Evolutionary conservation across 768 basidiomycete genomes (phyloP), one percentile per base, ranked within the genome.

Genomic region (Termitomyces heimii): DNA sequence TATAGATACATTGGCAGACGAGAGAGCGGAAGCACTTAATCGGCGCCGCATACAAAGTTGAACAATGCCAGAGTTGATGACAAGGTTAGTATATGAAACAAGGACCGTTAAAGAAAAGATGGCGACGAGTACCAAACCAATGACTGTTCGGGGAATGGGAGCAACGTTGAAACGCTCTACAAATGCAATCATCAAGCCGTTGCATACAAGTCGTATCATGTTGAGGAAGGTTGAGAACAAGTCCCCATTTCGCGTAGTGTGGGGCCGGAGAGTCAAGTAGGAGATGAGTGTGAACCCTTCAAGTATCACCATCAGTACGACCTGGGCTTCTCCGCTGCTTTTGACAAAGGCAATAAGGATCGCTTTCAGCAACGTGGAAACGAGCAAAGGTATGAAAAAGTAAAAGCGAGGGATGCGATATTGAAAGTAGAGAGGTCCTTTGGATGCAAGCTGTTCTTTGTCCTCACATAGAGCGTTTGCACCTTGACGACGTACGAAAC

Each of bases 61-160:
- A 10, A 65, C 59, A 45, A 79, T 56, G 31, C 74, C 71, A 53
- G 75, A 65, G 62, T 88, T 82, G 70, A 83, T 71, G 44, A 83
- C 61, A 44, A 85, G 72, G 65, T 91, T 92, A 65, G 86, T 62
- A 66, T 89, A 80, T 65, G 90, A 76, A 55, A 92, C 70, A 46
- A 94, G 58, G 31, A 89, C 78, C 0, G 89, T 80, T 39, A 91
- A 71, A 14, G 88, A 86, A 67, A 84, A 88, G 37, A 93, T 76
- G 32, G 88, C 82, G 13, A 85, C 83, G 39, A 83, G 77, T 60
- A 92, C 79, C 56, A 89, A 78, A 22, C 92, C 93, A 55, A 97
- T 85, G 34, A 82, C 86, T 2, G 90, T 88, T 20, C 93, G 82
- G 1, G 89, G 85, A 63, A 96, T 96, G 40, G 93, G 77, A 18